phyloP scores from a whole-genome alignment of 345 rosid genomes.

The Corymbia maculata region DNA sequence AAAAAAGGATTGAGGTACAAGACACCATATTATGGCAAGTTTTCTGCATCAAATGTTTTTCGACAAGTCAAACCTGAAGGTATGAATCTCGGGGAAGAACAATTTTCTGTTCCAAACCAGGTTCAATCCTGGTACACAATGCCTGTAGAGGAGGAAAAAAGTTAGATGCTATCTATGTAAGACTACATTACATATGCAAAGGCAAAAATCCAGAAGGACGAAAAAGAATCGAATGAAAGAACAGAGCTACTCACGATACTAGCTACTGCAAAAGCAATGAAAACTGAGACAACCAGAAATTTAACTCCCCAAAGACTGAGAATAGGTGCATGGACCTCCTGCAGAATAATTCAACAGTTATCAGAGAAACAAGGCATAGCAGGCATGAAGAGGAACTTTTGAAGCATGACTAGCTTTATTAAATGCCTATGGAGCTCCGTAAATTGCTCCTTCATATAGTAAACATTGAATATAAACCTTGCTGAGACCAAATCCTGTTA shows the following conservation, averaged over 20 bases:
- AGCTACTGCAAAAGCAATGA: conserved; percentile 69
- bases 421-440: not conserved
- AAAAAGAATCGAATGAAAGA: not conserved
- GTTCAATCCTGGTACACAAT: conserved; percentile 72
- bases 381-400: not conserved
- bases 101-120: conserved; percentile 93
- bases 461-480: not conserved
- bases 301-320: conserved; percentile 83
- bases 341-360: not conserved
- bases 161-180: not conserved
- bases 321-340: conserved; percentile 86
- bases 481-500: not conserved
- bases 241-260: conserved; percentile 61
- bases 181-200: not conserved
- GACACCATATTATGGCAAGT: not conserved
- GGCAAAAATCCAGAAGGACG: not conserved
- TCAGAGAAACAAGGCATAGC: conserved; percentile 1
- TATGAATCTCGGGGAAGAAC: conserved; percentile 96
- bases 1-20: not conserved
- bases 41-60: not conserved
- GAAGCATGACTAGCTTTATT: not conserved
- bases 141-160: conserved; percentile 37
- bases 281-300: conserved; percentile 56
- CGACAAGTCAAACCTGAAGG: conserved; percentile 65
- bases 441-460: not conserved